These are phyloP conservation scores for Trichosanthes truncata DNA, from an alignment of 306 rosid genomes.

Conservation along the genomic window DNA sequence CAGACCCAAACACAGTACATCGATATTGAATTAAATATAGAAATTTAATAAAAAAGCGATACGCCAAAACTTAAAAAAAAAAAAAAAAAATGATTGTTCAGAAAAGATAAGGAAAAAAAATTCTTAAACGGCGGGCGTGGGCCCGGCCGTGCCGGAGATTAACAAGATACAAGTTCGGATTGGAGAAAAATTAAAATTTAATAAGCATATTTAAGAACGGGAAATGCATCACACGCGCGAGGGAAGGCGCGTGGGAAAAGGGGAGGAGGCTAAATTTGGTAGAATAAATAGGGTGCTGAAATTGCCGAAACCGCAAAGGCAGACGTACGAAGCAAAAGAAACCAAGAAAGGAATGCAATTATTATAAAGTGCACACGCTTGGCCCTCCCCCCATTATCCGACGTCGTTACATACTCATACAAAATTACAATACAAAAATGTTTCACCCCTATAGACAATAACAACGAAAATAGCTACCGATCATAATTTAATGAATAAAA, in stretches of 20 bases:
- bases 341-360: neutral
- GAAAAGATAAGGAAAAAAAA: neutral
- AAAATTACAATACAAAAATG: too few species aligned
- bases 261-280: neutral
- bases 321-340: neutral
- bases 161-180: neutral
- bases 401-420: neutral
- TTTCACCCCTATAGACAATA: too few species aligned
- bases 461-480: too few species aligned
- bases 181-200: too few species aligned
- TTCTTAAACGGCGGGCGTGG: neutral
- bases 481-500: too few species aligned
- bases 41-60: too few species aligned
- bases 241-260: neutral
- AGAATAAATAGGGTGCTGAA: neutral
- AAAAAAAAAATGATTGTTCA: neutral
- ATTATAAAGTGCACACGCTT: slow-evolving; percentile 7
- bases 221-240: neutral
- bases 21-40: neutral
- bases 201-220: neutral
- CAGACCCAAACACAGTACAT: neutral
- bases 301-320: slow-evolving; percentile 7
- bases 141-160: neutral
- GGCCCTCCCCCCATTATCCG: neutral
- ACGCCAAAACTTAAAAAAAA: neutral